Percentiles rank a stretch among this genome's conserved stretches.
Conservation (phyloP, 495 filamentous ascomycete species). For the Penicillium arizonense region DNA sequence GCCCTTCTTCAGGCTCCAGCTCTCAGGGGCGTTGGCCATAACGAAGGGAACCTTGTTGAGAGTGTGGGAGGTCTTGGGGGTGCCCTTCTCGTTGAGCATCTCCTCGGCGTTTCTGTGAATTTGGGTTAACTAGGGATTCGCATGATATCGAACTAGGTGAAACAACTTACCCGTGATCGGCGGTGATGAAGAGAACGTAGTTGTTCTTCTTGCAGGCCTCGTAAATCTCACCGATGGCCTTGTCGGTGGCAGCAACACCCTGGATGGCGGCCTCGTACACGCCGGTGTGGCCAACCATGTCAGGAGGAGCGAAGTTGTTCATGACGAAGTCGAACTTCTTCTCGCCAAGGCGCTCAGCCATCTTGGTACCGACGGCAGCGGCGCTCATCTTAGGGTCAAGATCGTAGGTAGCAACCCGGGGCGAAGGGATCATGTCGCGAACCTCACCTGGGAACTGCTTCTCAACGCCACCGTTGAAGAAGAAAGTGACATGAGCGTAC, state of each 20-base stretch:
- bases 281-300: conserved; percentile 99
- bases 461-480: conserved; percentile 99
- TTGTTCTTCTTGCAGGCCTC: conserved; percentile 90
- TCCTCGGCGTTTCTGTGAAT: conserved; percentile 84
- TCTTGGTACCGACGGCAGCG: conserved; percentile 79
- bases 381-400: conserved; percentile 96
- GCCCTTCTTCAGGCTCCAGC: conserved; percentile 78
- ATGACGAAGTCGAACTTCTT: conserved; percentile 90
- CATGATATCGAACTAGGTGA: background rate
- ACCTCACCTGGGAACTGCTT: conserved; percentile 91
- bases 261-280: conserved; percentile 95
- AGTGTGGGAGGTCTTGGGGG: conserved; percentile 96
- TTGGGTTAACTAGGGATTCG: conserved; percentile 1
- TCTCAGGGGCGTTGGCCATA: conserved; percentile 92
- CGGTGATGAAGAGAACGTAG: conserved; percentile 90
- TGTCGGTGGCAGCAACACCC: conserved; percentile 81
- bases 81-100: conserved; percentile 94
- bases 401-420: conserved; percentile 93
- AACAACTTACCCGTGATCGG: conserved; percentile 78
- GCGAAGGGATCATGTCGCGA: conserved; percentile 71
- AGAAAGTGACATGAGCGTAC: conserved; percentile 98
- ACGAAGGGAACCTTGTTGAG: conserved; percentile 97
- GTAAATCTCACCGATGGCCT: conserved; percentile 87
- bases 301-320: conserved; percentile 99
- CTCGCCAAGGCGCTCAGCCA: conserved; percentile 77